Evolutionary conservation across 129 eudicot genomes (phyloP).

Genomic region (Lactuca sativa): DNA sequence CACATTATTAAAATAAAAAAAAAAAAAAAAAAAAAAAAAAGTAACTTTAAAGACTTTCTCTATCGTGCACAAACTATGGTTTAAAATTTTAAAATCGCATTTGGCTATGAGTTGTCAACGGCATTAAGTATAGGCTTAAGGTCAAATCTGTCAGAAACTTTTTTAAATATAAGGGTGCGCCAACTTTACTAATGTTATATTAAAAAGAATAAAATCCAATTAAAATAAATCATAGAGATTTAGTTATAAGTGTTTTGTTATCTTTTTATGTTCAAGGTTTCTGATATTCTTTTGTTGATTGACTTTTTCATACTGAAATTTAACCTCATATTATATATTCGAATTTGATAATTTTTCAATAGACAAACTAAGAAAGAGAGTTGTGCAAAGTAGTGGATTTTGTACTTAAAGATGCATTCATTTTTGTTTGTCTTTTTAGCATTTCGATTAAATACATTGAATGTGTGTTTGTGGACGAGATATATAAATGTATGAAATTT

Average conservation of each 20-base stretch:
- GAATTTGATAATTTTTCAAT: too few species aligned
- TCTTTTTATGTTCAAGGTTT: not conserved
- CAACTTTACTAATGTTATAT: not conserved
- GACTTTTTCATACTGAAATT: not conserved
- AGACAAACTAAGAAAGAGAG: not conserved
- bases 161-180: not conserved
- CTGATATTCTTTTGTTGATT: not conserved
- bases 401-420: slow-evolving; percentile 2
- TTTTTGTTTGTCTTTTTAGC: not conserved
- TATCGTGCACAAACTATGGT: not conserved
- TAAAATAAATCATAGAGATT: not conserved
- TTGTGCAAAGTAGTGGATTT: slow-evolving; percentile 16
- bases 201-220: not conserved
- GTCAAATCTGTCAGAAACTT: not conserved
- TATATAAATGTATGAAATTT: too few species aligned
- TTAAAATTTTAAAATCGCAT: not conserved
- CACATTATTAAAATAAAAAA: not conserved
- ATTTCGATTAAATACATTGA: not conserved
- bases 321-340: not conserved
- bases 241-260: too few species aligned
- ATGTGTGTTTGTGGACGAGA: not conserved
- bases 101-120: slow-evolving; percentile 12
- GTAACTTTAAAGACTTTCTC: not conserved
- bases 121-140: slow-evolving; percentile 4
- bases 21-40: too few species aligned